A percentile compares a stretch with the other conserved stretches of the same genome.
These are phyloP conservation scores for Magnusiomyces fungicola DNA, from an alignment of 1,139 yeast genomes.

Conservation along the genomic window DNA sequence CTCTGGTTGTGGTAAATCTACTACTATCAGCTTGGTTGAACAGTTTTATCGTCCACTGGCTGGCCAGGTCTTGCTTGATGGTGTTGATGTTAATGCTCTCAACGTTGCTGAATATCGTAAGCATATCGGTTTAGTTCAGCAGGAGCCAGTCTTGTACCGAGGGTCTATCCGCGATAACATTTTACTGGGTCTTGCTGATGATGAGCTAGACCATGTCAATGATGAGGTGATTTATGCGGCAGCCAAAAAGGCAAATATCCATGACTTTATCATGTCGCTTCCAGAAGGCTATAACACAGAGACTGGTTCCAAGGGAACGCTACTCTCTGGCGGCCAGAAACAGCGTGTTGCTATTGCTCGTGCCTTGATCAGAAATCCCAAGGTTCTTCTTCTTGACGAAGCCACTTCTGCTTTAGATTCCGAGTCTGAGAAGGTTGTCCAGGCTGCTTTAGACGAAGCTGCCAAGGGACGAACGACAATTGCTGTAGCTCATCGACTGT, in stretches of 20 bases:
- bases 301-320: slow-evolving; percentile 76
- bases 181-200: slow-evolving; percentile 56
- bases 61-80: slow-evolving; percentile 65
- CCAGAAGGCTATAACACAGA: slow-evolving; percentile 79
- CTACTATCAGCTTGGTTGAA: slow-evolving; percentile 74
- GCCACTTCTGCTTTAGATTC: slow-evolving; percentile 79
- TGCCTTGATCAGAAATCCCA: slow-evolving; percentile 63
- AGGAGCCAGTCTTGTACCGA: slow-evolving; percentile 80
- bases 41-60: slow-evolving; percentile 68
- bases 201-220: slow-evolving; percentile 37
- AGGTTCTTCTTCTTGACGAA: slow-evolving; percentile 61
- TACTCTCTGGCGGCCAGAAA: slow-evolving; percentile 81
- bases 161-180: slow-evolving; percentile 83
- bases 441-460: slow-evolving; percentile 48
- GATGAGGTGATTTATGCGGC: slow-evolving; percentile 62
- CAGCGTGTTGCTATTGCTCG: slow-evolving; percentile 75
- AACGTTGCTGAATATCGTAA: slow-evolving; percentile 66
- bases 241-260: slow-evolving; percentile 75
- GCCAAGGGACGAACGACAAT: slow-evolving; percentile 76
- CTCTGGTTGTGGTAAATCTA: slow-evolving; percentile 91
- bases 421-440: slow-evolving; percentile 75
- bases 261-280: slow-evolving; percentile 62
- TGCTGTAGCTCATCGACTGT: slow-evolving; percentile 83
- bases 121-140: slow-evolving; percentile 72
- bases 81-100: slow-evolving; percentile 56